Percentiles rank a stretch among this genome's conserved stretches.
Evolutionary conservation across 202 grass and related monocot species (phyloP).

Genomic region (Alloteropsis angusta): DNA sequence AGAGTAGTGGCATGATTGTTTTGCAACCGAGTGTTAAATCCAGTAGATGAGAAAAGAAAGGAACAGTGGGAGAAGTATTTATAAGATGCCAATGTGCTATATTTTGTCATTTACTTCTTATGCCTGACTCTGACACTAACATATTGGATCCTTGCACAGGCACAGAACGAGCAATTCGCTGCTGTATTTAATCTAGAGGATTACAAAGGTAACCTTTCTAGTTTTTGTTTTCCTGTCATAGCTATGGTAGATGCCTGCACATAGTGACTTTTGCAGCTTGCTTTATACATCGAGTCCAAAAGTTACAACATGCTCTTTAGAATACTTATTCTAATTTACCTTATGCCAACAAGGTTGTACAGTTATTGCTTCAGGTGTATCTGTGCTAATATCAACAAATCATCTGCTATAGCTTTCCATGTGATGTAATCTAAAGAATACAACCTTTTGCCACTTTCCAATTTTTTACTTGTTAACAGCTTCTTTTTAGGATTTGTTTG

Average conservation of each 20-base stretch:
- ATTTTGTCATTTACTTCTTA: conserved; percentile 15
- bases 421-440: background rate
- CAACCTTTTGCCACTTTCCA: background rate
- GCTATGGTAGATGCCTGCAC: background rate
- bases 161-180: conserved; percentile 79
- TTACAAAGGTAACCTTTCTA: conserved; percentile 58
- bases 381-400: conserved; percentile 7
- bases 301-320: background rate
- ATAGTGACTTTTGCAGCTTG: background rate
- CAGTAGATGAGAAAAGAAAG: background rate
- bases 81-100: background rate
- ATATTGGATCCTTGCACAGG: conserved; percentile 44
- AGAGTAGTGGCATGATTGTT: background rate
- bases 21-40: background rate
- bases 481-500: no score
- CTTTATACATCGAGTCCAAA: background rate
- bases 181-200: conserved; percentile 87
- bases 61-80: background rate
- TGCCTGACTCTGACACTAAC: background rate
- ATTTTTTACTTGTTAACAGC: background rate
- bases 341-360: background rate
- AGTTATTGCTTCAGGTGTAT: background rate
- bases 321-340: background rate
- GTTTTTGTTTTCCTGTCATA: background rate
- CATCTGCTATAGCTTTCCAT: conserved; percentile 2